Conservation (phyloP, 352 stramenopile genomes). For the Phytophthora ohioensis region DNA sequence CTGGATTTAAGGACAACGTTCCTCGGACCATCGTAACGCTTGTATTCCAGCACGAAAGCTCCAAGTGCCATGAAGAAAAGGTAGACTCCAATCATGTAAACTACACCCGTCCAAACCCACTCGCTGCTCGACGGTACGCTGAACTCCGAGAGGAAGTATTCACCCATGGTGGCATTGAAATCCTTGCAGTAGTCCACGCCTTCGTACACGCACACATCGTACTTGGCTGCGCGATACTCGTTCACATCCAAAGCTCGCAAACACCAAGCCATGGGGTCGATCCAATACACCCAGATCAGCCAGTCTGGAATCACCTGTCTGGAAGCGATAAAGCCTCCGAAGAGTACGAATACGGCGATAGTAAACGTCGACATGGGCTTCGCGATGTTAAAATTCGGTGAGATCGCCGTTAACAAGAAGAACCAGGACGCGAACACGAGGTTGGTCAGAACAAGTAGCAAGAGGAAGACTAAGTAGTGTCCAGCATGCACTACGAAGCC, state of each 20-base stretch:
- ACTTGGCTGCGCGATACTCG: conserved; percentile 35
- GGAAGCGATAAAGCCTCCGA: conserved; percentile 48
- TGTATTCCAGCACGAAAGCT: conserved; percentile 47
- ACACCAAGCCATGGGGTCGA: conserved; percentile 57
- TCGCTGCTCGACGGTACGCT: conserved; percentile 33
- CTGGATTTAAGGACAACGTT: conserved; percentile 17
- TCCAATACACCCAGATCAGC: conserved; percentile 62
- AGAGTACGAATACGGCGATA: conserved; percentile 47
- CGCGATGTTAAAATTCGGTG: conserved; percentile 34
- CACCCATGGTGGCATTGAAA: conserved; percentile 50
- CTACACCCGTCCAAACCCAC: conserved; percentile 39
- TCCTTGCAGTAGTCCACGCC: conserved; percentile 41
- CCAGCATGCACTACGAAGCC: conserved; percentile 39
- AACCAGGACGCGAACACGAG: conserved; percentile 49
- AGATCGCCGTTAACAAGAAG: conserved; percentile 41
- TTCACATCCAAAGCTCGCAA: conserved; percentile 42
- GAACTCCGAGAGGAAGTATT: conserved; percentile 44
- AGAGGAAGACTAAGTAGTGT: conserved; percentile 43
- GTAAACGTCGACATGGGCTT: conserved; percentile 35
- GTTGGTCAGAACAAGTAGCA: conserved; percentile 44
- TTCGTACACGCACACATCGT: conserved; percentile 39
- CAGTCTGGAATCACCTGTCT: conserved; percentile 24
- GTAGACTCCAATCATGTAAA: conserved; percentile 39
- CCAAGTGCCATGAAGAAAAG: conserved; percentile 43
- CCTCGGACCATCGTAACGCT: conserved; percentile 35